Conservation (phyloP, 192 early-diverging fungal genomes). For the Coemansia sp. region DNA sequence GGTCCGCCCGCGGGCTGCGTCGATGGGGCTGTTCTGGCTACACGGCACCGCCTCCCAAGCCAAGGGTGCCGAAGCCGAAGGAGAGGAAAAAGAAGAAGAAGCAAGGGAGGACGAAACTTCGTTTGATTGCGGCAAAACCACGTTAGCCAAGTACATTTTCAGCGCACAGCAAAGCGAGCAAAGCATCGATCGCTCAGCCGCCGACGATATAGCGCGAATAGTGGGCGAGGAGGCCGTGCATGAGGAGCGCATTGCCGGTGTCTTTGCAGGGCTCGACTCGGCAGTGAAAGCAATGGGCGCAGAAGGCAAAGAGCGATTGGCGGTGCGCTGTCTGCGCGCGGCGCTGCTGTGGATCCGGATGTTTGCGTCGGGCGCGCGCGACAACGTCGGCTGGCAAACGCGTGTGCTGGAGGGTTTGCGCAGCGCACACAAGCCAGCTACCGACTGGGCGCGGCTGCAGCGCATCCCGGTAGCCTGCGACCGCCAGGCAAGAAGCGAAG, state of each 20-base stretch:
- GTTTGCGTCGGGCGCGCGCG: slow-evolving; percentile 23
- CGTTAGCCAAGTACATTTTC: slow-evolving; percentile 9
- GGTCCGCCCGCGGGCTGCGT: slow-evolving; percentile 13
- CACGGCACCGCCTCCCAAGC: neutral
- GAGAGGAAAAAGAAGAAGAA: too few species aligned
- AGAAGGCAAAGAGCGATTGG: neutral
- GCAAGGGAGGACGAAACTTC: too few species aligned
- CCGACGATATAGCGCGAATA: slow-evolving; percentile 18
- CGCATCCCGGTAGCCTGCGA: slow-evolving; percentile 9
- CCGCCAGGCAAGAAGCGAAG: neutral
- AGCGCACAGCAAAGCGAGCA: neutral
- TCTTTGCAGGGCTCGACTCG: slow-evolving; percentile 15
- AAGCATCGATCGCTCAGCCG: neutral
- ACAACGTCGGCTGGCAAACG: slow-evolving; percentile 20
- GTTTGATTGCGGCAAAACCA: neutral
- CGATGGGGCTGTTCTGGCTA: slow-evolving; percentile 23
- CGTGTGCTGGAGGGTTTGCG: slow-evolving; percentile 10
- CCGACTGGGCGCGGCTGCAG: slow-evolving; percentile 50
- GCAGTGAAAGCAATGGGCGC: neutral
- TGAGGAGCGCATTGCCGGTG: slow-evolving; percentile 16
- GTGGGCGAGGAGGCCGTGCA: slow-evolving; percentile 22
- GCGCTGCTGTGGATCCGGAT: slow-evolving; percentile 27
- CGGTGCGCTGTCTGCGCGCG: slow-evolving; percentile 14
- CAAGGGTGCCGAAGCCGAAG: neutral
- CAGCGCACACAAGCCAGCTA: slow-evolving; percentile 11